A percentile compares a stretch with the other conserved stretches of the same genome.
These are phyloP conservation scores for Pinus tabuliformis DNA, from an alignment of 75 land plant genomes.

Conservation along the genomic window DNA sequence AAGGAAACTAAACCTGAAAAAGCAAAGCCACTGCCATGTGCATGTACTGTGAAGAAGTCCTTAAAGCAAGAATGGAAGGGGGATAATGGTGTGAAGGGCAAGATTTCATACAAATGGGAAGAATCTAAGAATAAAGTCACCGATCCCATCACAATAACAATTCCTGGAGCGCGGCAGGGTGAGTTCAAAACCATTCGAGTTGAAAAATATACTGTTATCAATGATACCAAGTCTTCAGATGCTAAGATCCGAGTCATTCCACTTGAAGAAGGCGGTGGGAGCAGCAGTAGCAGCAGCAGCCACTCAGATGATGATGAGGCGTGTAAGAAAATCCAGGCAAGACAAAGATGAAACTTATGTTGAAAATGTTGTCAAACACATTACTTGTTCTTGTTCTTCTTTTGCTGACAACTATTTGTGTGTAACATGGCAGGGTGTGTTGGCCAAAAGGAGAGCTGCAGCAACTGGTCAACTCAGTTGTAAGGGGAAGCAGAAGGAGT, in stretches of 20 bases:
- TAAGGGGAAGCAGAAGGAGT: conserved; percentile 54
- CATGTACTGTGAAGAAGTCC: conserved; percentile 1
- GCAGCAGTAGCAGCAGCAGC: too few species aligned
- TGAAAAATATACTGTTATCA: conserved; percentile 3
- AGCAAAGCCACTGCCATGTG: not conserved
- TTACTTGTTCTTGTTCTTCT: too few species aligned
- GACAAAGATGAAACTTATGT: not conserved
- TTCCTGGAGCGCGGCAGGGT: not conserved
- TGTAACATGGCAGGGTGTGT: not conserved
- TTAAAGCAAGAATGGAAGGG: conserved; percentile 6
- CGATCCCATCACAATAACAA: too few species aligned
- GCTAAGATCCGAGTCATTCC: conserved; percentile 1
- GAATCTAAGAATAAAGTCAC: not conserved
- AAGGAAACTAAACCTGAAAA: not conserved
- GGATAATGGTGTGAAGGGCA: conserved; percentile 1
- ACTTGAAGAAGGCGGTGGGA: not conserved
- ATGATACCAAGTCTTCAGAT: not conserved
- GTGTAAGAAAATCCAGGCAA: conserved; percentile 2
- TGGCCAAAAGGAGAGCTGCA: conserved; percentile 3
- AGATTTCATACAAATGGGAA: conserved; percentile 6
- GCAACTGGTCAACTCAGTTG: not conserved
- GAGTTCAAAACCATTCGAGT: not conserved
- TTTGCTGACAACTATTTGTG: too few species aligned
- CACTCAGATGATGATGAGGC: not conserved
- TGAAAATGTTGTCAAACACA: not conserved